Percentiles rank a stretch among this genome's conserved stretches.
phyloP scores from a whole-genome alignment of 768 basidiomycete genomes.

The Boletus reticuloceps region DNA sequence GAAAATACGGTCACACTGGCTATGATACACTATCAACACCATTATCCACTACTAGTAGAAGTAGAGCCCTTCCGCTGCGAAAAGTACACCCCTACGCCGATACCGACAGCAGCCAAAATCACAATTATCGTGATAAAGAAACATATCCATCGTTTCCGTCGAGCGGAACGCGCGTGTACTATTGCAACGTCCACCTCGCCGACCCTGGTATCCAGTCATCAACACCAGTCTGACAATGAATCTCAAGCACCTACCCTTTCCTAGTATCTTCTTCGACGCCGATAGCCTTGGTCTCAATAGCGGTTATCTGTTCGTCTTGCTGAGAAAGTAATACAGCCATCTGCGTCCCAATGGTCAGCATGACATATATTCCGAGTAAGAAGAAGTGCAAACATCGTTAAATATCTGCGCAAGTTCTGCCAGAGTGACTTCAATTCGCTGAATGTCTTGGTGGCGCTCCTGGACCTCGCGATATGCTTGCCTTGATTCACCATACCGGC shows the following conservation, averaged over 20 bases:
- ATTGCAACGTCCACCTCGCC: conserved; percentile 67
- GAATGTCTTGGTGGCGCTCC: conserved; percentile 81
- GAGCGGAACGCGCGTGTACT: conserved; percentile 61
- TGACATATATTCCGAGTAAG: not conserved
- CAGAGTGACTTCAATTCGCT: conserved; percentile 80
- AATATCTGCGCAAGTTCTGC: conserved; percentile 89
- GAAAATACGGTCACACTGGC: too few relatives aligned
- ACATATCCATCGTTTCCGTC: conserved; percentile 86
- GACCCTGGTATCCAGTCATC: conserved; percentile 38
- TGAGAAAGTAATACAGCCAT: conserved; percentile 78
- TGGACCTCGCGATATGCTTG: conserved; percentile 87
- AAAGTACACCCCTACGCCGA: conserved; percentile 32
- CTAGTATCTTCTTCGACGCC: conserved; percentile 67
- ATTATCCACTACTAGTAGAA: not conserved
- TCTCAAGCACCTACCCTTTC: conserved; percentile 52
- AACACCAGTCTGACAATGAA: not conserved
- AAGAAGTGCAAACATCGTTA: conserved; percentile 56
- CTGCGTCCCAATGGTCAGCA: conserved; percentile 34
- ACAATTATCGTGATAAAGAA: conserved; percentile 62
- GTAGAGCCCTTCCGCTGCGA: conserved; percentile 3
- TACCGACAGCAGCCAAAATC: conserved; percentile 45
- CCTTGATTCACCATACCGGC: conserved; percentile 79
- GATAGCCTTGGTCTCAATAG: conserved; percentile 59
- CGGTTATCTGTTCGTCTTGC: conserved; percentile 72
- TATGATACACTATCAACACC: not conserved